These are phyloP conservation scores for Schizophyllum amplum DNA, from an alignment of 1,284 basidiomycete species.

Conservation along the genomic window DNA sequence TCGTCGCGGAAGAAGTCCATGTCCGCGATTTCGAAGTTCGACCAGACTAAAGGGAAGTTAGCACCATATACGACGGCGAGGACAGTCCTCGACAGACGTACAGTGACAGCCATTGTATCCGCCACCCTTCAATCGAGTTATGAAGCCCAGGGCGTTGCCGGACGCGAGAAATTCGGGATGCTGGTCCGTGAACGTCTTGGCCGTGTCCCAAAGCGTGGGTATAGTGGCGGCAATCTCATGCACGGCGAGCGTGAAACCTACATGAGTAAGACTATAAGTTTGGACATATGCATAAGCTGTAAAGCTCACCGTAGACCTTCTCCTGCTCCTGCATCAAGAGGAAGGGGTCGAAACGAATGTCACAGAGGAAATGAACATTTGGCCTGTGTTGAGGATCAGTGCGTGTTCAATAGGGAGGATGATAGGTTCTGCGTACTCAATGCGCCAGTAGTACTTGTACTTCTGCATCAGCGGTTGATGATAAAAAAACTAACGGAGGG, in stretches of 20 bases:
- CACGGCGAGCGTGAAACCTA: constrained; percentile 69
- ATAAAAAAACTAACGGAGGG: constrained; percentile 67
- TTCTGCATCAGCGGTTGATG: constrained; percentile 70
- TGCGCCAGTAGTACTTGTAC: constrained; percentile 89
- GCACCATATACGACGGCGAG: neutral
- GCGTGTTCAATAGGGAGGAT: too few relatives aligned
- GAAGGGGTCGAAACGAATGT: constrained; percentile 85
- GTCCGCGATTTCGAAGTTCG: constrained; percentile 66
- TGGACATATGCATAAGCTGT: too few relatives aligned
- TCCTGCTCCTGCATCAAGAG: constrained; percentile 82
- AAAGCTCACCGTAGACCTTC: constrained; percentile 72
- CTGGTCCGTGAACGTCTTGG: constrained; percentile 25
- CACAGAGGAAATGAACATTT: constrained; percentile 80
- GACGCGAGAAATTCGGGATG: constrained; percentile 7
- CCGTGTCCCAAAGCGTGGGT: constrained; percentile 63
- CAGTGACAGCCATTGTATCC: constrained; percentile 69
- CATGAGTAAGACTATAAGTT: too few relatives aligned
- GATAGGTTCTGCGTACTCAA: too few relatives aligned
- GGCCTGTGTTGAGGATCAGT: constrained; percentile 38
- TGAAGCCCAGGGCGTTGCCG: constrained; percentile 56
- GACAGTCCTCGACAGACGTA: constrained; percentile 21
- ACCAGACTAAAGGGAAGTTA: constrained; percentile 45
- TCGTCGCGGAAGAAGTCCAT: constrained; percentile 60
- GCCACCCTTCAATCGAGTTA: constrained; percentile 56
- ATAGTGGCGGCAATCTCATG: constrained; percentile 74